These are phyloP conservation scores for Terana coerulea DNA, from an alignment of 768 basidiomycete species.

Conservation along the genomic window DNA sequence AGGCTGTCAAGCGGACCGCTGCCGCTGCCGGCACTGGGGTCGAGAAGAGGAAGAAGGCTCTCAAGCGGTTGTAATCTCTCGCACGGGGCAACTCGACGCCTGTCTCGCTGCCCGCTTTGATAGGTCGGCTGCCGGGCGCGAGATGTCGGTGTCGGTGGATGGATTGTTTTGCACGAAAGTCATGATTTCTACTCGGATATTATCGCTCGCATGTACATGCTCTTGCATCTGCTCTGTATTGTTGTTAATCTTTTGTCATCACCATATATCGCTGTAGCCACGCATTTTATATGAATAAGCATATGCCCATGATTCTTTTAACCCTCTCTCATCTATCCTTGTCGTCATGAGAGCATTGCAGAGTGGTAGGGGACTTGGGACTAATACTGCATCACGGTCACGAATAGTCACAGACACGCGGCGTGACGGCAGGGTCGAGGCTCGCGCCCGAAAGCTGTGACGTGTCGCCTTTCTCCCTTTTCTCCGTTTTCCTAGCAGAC, in stretches of 20 bases:
- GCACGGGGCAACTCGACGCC: no score
- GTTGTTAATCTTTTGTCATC: background rate
- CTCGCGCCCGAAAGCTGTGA: background rate
- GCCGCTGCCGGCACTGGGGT: conserved; percentile 47
- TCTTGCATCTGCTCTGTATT: conserved; percentile 7
- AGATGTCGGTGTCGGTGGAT: background rate
- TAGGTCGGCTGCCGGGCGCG: no score
- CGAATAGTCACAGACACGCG: conserved; percentile 2
- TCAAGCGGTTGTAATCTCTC: conserved; percentile 67
- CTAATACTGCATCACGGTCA: conserved; percentile 7
- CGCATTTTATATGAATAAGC: background rate
- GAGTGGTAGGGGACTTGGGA: no score
- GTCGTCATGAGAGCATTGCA: no score
- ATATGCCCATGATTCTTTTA: background rate
- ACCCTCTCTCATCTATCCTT: background rate
- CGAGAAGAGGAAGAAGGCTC: conserved; percentile 87
- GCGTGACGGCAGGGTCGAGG: background rate
- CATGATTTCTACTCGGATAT: background rate
- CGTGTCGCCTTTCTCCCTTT: conserved; percentile 3
- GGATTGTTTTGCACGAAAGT: background rate
- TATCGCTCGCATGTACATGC: conserved; percentile 1
- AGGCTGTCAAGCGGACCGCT: conserved; percentile 68
- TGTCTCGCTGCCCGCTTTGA: no score
- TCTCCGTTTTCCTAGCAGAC: background rate
- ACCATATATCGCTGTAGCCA: conserved; percentile 1